Evolutionary conservation across 352 stramenopile species (phyloP), one percentile per base, ranked within the genome.

Genomic region (Phytopythium boreale): DNA sequence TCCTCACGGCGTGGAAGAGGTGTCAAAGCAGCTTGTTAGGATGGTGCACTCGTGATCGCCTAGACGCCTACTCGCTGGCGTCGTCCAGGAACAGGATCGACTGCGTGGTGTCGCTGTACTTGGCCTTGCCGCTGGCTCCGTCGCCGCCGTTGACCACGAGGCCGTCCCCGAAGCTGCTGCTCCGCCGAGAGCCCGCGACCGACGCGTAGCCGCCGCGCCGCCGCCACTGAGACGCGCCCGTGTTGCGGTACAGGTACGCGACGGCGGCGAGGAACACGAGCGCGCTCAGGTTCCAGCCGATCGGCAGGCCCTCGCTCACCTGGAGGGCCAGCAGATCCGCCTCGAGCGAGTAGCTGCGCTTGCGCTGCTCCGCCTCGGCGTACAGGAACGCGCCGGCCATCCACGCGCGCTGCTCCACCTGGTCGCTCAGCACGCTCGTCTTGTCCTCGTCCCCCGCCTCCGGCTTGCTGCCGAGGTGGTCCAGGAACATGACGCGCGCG

Each of bases 81-180:
- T 92, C 83, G 63, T 90, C 80, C 22, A 92, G 67, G 69, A 92
- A 92, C 36, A 82, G 44, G 44, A 92, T 88, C 12, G 83, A 75
- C 51, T 79, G 79, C 2, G 80, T 89, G 12, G 77, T 77, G 41
- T 75, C 52, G 56, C 76, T 62, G 56, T 70, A 72, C 68, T 88
- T 78, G 53, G 59, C 52, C 62, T 86, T 78, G 26, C 61, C 64
- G n/a, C 66, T 62, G 63, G 70, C 79, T 6, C 72, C 61, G 14
- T 80, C 76, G 47, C 61, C 68, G 29, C 74, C 66, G 57, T 88
- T 58, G 27, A 58, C 51, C 14, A 58, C 51, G 10, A 58, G 51
- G 22, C 51, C 51, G 31, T 58, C 51, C 4, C 51, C 51, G 10
- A 58, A 88, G 37, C 70, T 59, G n/a, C 44, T 53, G 11, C 61